These are phyloP conservation scores for Penicillium sp. DNA, from an alignment of 2,329 filamentous ascomycete genomes.

Conservation along the genomic window DNA sequence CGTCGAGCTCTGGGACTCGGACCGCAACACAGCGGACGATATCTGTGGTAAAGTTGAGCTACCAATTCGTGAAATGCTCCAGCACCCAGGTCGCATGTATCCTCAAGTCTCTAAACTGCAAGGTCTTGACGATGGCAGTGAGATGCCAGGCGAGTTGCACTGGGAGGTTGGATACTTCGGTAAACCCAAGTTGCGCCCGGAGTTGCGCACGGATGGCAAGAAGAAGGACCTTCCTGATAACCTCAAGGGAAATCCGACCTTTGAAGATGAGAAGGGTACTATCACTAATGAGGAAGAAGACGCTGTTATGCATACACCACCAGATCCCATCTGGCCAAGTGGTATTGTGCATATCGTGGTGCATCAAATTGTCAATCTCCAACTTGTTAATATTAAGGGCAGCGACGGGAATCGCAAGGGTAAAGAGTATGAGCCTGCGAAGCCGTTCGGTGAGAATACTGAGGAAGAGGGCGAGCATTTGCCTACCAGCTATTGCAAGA, in stretches of 20 bases:
- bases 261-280: slow-evolving; percentile 86
- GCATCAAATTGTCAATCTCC: slow-evolving; percentile 93
- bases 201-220: slow-evolving; percentile 83
- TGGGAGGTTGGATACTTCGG: slow-evolving; percentile 97
- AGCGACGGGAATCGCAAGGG: slow-evolving; percentile 80
- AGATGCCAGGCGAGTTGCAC: slow-evolving; percentile 90
- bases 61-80: slow-evolving; percentile 91
- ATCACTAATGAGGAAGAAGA: slow-evolving; percentile 76
- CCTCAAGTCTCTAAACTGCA: slow-evolving; percentile 80
- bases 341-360: slow-evolving; percentile 84
- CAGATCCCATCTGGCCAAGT: slow-evolving; percentile 94
- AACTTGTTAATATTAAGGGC: slow-evolving; percentile 88
- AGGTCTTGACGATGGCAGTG: slow-evolving; percentile 79
- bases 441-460: slow-evolving; percentile 79
- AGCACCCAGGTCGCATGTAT: slow-evolving; percentile 91
- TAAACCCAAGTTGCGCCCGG: slow-evolving; percentile 84
- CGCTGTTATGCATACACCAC: slow-evolving; percentile 84
- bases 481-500: slow-evolving; percentile 92
- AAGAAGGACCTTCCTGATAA: slow-evolving; percentile 74
- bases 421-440: slow-evolving; percentile 85
- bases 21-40: slow-evolving; percentile 88
- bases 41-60: slow-evolving; percentile 94
- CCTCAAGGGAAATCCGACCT: slow-evolving; percentile 71
- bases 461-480: slow-evolving; percentile 80
- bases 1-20: slow-evolving; percentile 95